These are phyloP conservation scores for Elsinoe australis DNA, from an alignment of 2,329 filamentous ascomycete species.

Conservation along the genomic window DNA sequence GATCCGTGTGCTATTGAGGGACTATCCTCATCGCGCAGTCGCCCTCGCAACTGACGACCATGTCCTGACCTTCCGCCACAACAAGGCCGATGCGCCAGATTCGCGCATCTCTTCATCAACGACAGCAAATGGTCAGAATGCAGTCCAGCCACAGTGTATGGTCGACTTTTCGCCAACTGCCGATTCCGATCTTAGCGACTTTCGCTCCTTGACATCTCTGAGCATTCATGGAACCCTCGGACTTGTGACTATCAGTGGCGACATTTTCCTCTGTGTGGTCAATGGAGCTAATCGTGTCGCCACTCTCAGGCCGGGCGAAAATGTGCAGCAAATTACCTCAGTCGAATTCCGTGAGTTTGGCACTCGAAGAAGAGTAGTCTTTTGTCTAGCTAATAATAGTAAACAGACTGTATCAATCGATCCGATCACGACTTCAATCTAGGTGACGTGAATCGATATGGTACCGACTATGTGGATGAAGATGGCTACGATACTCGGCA, in stretches of 20 bases:
- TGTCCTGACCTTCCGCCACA: conserved; percentile 78
- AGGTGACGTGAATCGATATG: conserved; percentile 49
- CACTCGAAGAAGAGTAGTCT: too few species aligned
- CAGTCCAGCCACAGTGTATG: conserved; percentile 60
- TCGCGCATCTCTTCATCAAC: conserved; percentile 31
- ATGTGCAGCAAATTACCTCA: conserved; percentile 73
- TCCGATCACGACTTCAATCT: conserved; percentile 74
- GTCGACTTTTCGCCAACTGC: conserved; percentile 70
- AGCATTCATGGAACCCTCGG: conserved; percentile 81
- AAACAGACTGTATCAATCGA: conserved; percentile 81
- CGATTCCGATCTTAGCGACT: conserved; percentile 63
- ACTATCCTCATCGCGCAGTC: conserved; percentile 79
- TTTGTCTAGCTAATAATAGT: too few species aligned
- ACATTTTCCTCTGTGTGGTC: conserved; percentile 88
- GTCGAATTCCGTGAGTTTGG: conserved; percentile 73
- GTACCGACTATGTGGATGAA: conserved; percentile 45
- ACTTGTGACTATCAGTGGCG: conserved; percentile 70
- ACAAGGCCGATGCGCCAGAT: conserved; percentile 54
- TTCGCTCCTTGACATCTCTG: conserved; percentile 64
- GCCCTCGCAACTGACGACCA: conserved; percentile 73
- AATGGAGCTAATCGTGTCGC: conserved; percentile 72
- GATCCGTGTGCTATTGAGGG: conserved; percentile 74
- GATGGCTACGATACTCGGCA: conserved; percentile 47
- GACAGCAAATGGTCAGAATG: conserved; percentile 27
- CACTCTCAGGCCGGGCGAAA: conserved; percentile 77